phyloP scores from a whole-genome alignment of 768 basidiomycete species.

The Boletus rufocinnamomeus region DNA sequence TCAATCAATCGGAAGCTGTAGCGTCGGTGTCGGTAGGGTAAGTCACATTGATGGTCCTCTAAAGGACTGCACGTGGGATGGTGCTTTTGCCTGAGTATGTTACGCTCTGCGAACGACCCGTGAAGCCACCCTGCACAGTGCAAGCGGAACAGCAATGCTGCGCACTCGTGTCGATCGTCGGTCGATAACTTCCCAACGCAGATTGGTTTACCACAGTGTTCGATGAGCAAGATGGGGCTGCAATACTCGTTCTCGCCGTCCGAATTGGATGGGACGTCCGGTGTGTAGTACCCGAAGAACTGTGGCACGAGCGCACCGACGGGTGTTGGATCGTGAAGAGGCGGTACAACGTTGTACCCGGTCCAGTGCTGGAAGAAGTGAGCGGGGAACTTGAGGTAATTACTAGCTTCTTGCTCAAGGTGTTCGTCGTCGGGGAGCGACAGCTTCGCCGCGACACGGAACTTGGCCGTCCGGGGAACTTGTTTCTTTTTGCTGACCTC shows the following conservation, averaged over 20 bases:
- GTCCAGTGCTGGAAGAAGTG: conserved; percentile 34
- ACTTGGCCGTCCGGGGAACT: conserved; percentile 34
- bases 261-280: conserved; percentile 33
- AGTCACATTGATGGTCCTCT: background rate
- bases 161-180: conserved; percentile 43
- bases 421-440: conserved; percentile 39
- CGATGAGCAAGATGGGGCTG: conserved; percentile 18
- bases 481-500: background rate
- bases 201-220: conserved; percentile 43
- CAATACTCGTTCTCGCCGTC: background rate
- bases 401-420: conserved; percentile 31
- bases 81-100: conserved; percentile 45
- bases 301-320: conserved; percentile 57
- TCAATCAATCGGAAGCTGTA: conserved; percentile 49
- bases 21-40: background rate
- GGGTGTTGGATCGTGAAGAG: conserved; percentile 47
- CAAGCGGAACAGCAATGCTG: conserved; percentile 40
- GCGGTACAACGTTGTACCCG: conserved; percentile 26
- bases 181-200: conserved; percentile 20
- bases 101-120: conserved; percentile 43
- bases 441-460: conserved; percentile 46
- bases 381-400: conserved; percentile 28
- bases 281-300: conserved; percentile 60
- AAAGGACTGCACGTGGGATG: conserved; percentile 35
- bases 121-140: conserved; percentile 42